phyloP scores from a whole-genome alignment of 1,284 basidiomycete species.

The Uromyces viciae-fabae region DNA sequence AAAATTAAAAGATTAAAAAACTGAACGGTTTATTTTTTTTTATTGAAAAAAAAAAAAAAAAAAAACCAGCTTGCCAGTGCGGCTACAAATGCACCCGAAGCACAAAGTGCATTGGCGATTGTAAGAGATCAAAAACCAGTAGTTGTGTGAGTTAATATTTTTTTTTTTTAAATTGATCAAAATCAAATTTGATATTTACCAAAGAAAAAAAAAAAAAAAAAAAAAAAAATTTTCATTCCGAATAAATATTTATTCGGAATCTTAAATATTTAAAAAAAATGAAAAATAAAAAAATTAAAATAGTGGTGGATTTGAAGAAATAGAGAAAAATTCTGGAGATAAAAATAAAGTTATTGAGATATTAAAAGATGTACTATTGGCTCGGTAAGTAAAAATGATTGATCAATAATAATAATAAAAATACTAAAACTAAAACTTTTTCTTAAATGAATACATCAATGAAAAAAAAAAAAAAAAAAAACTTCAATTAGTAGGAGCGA shows the following conservation, averaged over 20 bases:
- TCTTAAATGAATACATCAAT: not conserved
- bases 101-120: constrained; percentile 2
- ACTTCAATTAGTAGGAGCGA: constrained; percentile 9
- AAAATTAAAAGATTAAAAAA: not conserved
- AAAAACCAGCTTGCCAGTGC: not conserved
- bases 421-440: not conserved
- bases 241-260: too few species aligned
- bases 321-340: constrained; percentile 14
- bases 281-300: not conserved
- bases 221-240: too few species aligned
- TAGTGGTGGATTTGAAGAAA: not conserved
- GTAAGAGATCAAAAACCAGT: constrained; percentile 10
- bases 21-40: not conserved
- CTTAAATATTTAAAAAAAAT: too few species aligned
- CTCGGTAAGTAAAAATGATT: not conserved
- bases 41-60: not conserved
- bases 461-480: not conserved
- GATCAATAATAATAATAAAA: not conserved
- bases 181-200: too few species aligned
- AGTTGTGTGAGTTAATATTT: not conserved
- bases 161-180: not conserved
- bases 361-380: constrained; percentile 3
- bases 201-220: too few species aligned
- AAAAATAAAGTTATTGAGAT: not conserved
- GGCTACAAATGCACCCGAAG: not conserved